phyloP scores from a whole-genome alignment of 2,329 filamentous ascomycete species.

The Cytospora leucostoma region DNA sequence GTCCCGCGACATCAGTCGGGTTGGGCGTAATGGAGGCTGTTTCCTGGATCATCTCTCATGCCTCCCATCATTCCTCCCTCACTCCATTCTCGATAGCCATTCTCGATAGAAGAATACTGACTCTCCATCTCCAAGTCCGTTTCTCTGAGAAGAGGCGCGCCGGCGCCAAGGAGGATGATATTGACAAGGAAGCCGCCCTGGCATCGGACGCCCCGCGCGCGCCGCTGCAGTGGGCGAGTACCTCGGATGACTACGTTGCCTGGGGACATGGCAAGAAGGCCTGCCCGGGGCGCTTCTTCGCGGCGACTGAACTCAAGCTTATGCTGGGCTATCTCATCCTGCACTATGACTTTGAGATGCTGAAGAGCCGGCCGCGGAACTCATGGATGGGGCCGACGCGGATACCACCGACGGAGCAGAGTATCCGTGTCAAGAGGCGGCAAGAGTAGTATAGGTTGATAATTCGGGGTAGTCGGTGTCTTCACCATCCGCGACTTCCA shows the following conservation, averaged over 20 bases:
- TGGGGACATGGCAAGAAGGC: constrained; percentile 44
- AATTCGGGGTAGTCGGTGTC: no score
- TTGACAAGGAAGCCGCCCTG: constrained; percentile 8
- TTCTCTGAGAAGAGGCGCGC: constrained; percentile 31
- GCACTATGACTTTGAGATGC: constrained; percentile 33
- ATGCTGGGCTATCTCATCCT: constrained; percentile 33
- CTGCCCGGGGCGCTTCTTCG: constrained; percentile 44
- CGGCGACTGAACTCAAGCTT: constrained; percentile 40
- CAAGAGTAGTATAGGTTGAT: neutral
- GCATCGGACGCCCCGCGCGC: constrained; percentile 13
- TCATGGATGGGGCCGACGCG: constrained; percentile 24
- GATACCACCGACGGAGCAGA: constrained; percentile 24
- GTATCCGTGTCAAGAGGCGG: constrained; percentile 16
- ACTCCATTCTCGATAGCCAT: no score
- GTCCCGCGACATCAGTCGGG: no score
- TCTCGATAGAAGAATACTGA: no score
- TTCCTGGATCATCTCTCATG: no score
- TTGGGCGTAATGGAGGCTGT: no score
- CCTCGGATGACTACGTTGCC: constrained; percentile 31
- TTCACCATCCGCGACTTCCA: no score
- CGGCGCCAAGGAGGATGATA: neutral
- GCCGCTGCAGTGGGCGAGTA: constrained; percentile 27
- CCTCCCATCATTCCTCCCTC: no score
- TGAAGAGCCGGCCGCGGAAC: constrained; percentile 20
- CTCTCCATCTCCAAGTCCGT: constrained; percentile 31